These are phyloP conservation scores for Aspergillus sp. DNA, from an alignment of 2,329 filamentous ascomycete species.

Conservation along the genomic window DNA sequence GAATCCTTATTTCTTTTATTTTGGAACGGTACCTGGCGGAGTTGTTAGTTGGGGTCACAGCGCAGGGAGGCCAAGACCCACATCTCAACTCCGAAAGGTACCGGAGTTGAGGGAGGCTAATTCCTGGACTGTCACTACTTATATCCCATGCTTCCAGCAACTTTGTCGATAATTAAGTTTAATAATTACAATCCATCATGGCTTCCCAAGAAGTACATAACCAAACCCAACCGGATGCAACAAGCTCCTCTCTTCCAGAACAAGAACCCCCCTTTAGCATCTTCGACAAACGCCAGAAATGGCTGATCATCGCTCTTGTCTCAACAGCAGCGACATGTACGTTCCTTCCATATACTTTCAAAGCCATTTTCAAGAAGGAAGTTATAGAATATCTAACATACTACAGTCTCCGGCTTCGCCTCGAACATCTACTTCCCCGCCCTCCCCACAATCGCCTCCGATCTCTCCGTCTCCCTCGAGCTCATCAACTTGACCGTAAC, in stretches of 20 bases:
- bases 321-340: conserved; percentile 58
- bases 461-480: conserved; percentile 45
- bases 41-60: neutral
- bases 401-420: conserved; percentile 46
- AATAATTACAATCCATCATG: neutral
- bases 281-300: conserved; percentile 56
- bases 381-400: neutral
- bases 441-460: conserved; percentile 45
- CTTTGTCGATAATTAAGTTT: too few species aligned
- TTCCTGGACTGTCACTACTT: neutral
- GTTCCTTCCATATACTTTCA: conserved; percentile 8
- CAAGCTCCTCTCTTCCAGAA: neutral
- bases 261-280: conserved; percentile 51
- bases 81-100: conserved; percentile 9
- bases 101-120: neutral
- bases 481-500: conserved; percentile 52
- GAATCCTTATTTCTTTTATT: too few species aligned
- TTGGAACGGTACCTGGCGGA: conserved; percentile 13
- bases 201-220: neutral
- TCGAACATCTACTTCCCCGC: conserved; percentile 55
- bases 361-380: neutral
- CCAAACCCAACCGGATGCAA: neutral
- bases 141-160: too few species aligned
- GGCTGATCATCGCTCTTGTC: conserved; percentile 52
- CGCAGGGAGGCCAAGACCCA: neutral